Conservation (phyloP, 2,329 filamentous ascomycete species). For the Penicillium italicum region DNA sequence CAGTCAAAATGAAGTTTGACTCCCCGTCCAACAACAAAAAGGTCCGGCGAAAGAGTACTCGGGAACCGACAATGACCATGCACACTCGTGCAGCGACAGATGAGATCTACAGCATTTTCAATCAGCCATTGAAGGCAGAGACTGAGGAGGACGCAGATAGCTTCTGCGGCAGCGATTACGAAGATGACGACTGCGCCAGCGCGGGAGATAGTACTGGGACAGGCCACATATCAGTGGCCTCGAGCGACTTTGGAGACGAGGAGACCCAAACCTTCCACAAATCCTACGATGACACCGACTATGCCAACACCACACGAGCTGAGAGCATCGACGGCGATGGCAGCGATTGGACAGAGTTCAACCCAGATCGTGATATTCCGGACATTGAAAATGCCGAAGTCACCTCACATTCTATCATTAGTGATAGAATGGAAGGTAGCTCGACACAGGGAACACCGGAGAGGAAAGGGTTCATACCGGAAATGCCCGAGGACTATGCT, state of each 20-base stretch:
- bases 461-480: slow-evolving; percentile 48
- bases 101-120: slow-evolving; percentile 97
- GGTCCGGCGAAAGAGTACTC: slow-evolving; percentile 69
- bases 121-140: slow-evolving; percentile 66
- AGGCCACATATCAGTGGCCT: slow-evolving; percentile 62
- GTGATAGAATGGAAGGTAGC: slow-evolving; percentile 33
- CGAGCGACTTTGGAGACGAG: slow-evolving; percentile 65
- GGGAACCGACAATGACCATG: slow-evolving; percentile 96
- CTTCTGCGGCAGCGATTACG: slow-evolving; percentile 63
- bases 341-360: slow-evolving; percentile 88
- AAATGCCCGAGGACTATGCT: slow-evolving; percentile 84
- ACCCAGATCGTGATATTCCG: slow-evolving; percentile 67
- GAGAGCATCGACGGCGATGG: slow-evolving; percentile 52
- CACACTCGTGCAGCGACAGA: slow-evolving; percentile 93
- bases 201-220: slow-evolving; percentile 80
- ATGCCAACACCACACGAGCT: slow-evolving; percentile 40
- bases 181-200: slow-evolving; percentile 74
- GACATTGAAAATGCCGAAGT: slow-evolving; percentile 31
- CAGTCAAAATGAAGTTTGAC: slow-evolving; percentile 89
- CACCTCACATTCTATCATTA: slow-evolving; percentile 20
- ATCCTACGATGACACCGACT: slow-evolving; percentile 44
- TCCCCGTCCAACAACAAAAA: slow-evolving; percentile 82
- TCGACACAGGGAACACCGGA: slow-evolving; percentile 35
- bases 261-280: slow-evolving; percentile 41
- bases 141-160: slow-evolving; percentile 56